A percentile compares a stretch with the other conserved stretches of the same genome.
phyloP scores from a whole-genome alignment of 345 rosid genomes.

The Laguncularia racemosa region DNA sequence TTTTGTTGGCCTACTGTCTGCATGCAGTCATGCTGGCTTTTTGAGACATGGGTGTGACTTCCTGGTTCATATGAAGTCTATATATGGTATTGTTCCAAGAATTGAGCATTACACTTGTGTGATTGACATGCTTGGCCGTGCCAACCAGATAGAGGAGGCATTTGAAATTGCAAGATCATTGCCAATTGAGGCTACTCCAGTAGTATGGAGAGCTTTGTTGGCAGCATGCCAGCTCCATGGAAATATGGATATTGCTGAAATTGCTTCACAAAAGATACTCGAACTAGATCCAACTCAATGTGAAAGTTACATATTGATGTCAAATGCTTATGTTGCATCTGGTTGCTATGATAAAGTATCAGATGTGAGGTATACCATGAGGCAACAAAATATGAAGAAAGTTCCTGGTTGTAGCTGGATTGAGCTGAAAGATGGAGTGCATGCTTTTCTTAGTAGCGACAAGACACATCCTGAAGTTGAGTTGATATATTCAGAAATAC shows the following conservation, averaged over 20 bases:
- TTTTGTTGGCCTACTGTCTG: conserved; percentile 45
- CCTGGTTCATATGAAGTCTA: conserved; percentile 32
- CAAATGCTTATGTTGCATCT: conserved; percentile 10
- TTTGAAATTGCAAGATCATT: conserved; percentile 34
- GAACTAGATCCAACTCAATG: conserved; percentile 10
- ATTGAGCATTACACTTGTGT: conserved; percentile 59
- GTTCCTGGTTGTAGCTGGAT: conserved; percentile 9
- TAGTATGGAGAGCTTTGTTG: conserved; percentile 59
- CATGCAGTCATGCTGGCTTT: conserved; percentile 62
- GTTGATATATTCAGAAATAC: conserved; percentile 21
- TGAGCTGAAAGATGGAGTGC: conserved; percentile 26
- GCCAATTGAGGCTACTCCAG: conserved; percentile 32
- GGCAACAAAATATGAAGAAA: conserved; percentile 7
- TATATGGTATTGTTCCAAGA: conserved; percentile 37
- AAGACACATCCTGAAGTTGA: conserved; percentile 26
- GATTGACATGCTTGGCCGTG: conserved; percentile 70
- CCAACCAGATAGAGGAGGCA: conserved; percentile 53
- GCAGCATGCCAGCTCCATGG: conserved; percentile 14
- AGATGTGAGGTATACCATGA: conserved; percentile 11
- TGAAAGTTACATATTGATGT: conserved; percentile 10
- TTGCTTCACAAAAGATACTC: conserved; percentile 8
- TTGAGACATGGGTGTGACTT: conserved; percentile 34
- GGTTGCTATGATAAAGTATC: conserved; percentile 6
- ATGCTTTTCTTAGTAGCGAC: conserved; percentile 29
- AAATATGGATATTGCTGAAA: conserved; percentile 5